Base-by-base conservation (phyloP, 106 monocot species). In the Agapanthus africanus region DNA sequence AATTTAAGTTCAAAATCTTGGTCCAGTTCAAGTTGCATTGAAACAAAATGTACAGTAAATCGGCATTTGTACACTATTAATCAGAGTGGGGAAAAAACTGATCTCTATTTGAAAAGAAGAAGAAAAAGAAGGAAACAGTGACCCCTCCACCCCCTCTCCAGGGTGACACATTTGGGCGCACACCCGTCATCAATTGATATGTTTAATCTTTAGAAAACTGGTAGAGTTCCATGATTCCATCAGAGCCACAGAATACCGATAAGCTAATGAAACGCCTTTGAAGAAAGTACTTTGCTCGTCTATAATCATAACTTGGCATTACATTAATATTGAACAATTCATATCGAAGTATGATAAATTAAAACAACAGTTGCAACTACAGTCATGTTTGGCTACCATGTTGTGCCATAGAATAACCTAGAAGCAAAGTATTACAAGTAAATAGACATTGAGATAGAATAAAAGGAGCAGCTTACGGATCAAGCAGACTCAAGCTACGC, bases 401-500 rank as follows among this genome's bases (percentile, higher is more conserved):
- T 35, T 35, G 60, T 61, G 3, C 0, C 11, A 35, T 35, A 18
- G 1, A 61, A 61, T 16, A 35, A 19, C 4, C 33, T 35, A n/a
- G n/a, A n/a, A n/a, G n/a, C n/a, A n/a, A n/a, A n/a, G n/a, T n/a
- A n/a, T n/a, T n/a, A n/a, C n/a, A n/a, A n/a, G n/a, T n/a, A n/a
- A n/a, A n/a, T n/a, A n/a, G n/a, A n/a, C n/a, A n/a, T n/a, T n/a
- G n/a, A n/a, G n/a, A n/a, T n/a, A n/a, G n/a, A n/a, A n/a, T n/a
- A n/a, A n/a, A n/a, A 66, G 41, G 63, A 63, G 7, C 25, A 41
- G 39, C 76, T 84, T 87, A 97, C 97, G 97, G 97, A 57, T 97
- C 97, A 82, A 97, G 97, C 76, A 97, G 84, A 84, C 97, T 97
- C 80, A 97, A 83, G 73, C 97, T 97, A 50, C 97, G 88, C 0